Evolutionary conservation across 2,329 filamentous ascomycete species (phyloP).

Genomic region (Cercospora canescens): DNA sequence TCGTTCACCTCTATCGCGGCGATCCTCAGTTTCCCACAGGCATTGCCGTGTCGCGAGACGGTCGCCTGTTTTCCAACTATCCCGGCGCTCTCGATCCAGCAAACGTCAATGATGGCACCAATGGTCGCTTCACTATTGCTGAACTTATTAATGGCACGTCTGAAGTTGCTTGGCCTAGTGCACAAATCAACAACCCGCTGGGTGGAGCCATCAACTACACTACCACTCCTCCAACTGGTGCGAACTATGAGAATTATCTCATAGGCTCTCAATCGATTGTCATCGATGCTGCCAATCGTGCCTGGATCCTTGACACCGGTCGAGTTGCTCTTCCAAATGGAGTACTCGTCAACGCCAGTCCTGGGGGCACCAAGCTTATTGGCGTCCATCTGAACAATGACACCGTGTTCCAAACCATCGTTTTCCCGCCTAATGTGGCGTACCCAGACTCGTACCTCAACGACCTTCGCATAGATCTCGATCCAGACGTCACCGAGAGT

Average conservation of each 20-base stretch:
- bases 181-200: conserved; percentile 50
- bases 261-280: conserved; percentile 56
- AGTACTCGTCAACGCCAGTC: conserved; percentile 45
- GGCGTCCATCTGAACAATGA: conserved; percentile 50
- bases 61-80: conserved; percentile 56
- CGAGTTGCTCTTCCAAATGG: conserved; percentile 46
- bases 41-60: conserved; percentile 53
- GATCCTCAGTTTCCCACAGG: conserved; percentile 50
- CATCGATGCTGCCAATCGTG: conserved; percentile 50
- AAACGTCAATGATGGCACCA: conserved; percentile 46
- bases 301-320: conserved; percentile 58
- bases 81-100: conserved; percentile 50
- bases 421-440: conserved; percentile 51
- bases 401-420: conserved; percentile 51
- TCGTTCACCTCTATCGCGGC: conserved; percentile 54
- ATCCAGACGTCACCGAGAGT: conserved; percentile 40
- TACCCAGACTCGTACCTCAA: conserved; percentile 54
- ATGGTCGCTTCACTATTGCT: conserved; percentile 51
- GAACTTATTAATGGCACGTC: conserved; percentile 47
- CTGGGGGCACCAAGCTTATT: conserved; percentile 54
- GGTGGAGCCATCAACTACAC: conserved; percentile 54
- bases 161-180: conserved; percentile 46
- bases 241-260: conserved; percentile 51
- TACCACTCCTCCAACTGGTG: conserved; percentile 47
- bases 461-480: conserved; percentile 57